A percentile compares a stretch with the other conserved stretches of the same genome.
phyloP scores from a whole-genome alignment of 345 rosid genomes.

The Eucalyptus cloeziana region DNA sequence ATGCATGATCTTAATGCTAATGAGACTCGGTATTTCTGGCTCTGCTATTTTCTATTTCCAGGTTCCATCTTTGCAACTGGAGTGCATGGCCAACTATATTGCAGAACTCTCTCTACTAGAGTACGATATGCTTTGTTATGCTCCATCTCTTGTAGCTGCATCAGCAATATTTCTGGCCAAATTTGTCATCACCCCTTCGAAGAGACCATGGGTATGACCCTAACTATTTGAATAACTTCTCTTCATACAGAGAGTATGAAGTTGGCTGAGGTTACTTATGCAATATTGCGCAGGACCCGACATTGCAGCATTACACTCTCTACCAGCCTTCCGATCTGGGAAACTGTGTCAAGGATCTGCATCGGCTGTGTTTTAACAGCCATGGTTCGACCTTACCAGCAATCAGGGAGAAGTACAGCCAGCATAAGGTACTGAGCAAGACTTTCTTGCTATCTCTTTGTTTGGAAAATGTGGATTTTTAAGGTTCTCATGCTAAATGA shows the following conservation, averaged over 20 bases:
- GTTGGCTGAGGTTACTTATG: background rate
- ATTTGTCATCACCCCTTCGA: conserved; percentile 57
- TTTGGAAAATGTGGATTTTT: background rate
- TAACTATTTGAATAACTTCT: background rate
- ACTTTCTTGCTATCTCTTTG: background rate
- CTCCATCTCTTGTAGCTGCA: conserved; percentile 84
- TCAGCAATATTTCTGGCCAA: conserved; percentile 82
- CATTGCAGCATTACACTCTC: conserved; percentile 77
- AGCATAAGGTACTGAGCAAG: conserved; percentile 51
- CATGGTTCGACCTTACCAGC: conserved; percentile 51
- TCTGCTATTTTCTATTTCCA: background rate
- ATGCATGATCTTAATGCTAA: background rate
- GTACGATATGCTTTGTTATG: conserved; percentile 56
- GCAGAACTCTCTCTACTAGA: conserved; percentile 75
- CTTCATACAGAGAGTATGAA: background rate
- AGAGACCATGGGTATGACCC: conserved; percentile 72
- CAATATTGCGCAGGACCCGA: conserved; percentile 37
- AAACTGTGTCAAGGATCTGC: conserved; percentile 68
- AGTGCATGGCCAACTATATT: conserved; percentile 74
- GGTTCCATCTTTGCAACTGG: conserved; percentile 64
- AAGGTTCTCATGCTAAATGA: background rate
- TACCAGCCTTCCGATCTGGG: conserved; percentile 54
- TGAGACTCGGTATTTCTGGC: background rate
- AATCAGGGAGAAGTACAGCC: conserved; percentile 79
- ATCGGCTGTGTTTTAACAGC: conserved; percentile 36